These are phyloP conservation scores for Mycena latifolia DNA, from an alignment of 768 basidiomycete species.

Conservation along the genomic window DNA sequence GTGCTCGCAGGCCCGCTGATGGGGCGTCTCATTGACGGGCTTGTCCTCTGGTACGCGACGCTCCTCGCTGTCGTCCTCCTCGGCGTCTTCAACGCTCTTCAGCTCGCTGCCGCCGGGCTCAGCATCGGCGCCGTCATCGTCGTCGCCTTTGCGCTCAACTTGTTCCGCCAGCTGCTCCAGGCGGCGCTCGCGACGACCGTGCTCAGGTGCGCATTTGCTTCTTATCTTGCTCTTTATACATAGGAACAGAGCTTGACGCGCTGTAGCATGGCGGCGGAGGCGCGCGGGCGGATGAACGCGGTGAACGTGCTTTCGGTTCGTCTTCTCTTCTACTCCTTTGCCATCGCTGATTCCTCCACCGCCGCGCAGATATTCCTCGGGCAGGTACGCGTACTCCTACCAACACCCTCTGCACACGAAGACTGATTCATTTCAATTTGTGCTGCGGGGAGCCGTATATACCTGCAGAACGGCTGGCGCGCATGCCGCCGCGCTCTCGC, in stretches of 20 bases:
- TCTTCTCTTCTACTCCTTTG: conserved; percentile 14
- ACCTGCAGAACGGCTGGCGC: conserved; percentile 78
- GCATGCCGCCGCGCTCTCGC: conserved; percentile 68
- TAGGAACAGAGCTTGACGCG: too few species aligned
- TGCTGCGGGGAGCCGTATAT: conserved; percentile 76
- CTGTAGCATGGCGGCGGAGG: conserved; percentile 55
- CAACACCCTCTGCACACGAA: neutral
- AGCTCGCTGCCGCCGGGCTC: conserved; percentile 76
- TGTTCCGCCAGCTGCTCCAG: conserved; percentile 78
- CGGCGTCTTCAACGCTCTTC: conserved; percentile 69
- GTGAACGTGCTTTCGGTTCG: conserved; percentile 76
- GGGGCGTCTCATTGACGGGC: conserved; percentile 76
- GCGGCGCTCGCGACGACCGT: conserved; percentile 73
- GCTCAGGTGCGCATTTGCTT: conserved; percentile 54
- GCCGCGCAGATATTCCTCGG: conserved; percentile 78
- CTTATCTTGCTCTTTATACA: too few species aligned
- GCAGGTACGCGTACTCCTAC: conserved; percentile 61
- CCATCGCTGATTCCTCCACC: neutral
- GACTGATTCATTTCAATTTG: neutral
- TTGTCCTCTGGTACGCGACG: conserved; percentile 83
- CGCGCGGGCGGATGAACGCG: conserved; percentile 82
- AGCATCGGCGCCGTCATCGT: conserved; percentile 79
- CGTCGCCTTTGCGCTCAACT: conserved; percentile 75
- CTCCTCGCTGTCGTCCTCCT: conserved; percentile 66
- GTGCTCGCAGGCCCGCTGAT: conserved; percentile 77